Percentiles rank a stretch among this genome's conserved stretches.
phyloP scores from a whole-genome alignment of 805 yeast species.

The Lipomyces yamadae region DNA sequence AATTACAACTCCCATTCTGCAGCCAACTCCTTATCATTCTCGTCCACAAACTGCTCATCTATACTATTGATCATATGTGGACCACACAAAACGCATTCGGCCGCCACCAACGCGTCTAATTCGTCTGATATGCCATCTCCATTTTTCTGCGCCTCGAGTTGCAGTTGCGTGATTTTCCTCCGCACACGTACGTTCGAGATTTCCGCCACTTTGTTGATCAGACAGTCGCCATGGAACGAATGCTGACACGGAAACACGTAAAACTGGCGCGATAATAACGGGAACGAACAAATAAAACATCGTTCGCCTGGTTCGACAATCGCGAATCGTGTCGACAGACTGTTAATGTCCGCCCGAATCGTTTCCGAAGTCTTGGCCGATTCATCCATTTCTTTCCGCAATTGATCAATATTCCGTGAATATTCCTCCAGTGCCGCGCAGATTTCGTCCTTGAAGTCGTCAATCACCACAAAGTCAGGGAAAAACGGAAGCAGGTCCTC shows the following conservation, averaged over 20 bases:
- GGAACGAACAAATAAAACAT: slow-evolving; percentile 71
- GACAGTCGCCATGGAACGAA: slow-evolving; percentile 85
- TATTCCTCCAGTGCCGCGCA: slow-evolving; percentile 77
- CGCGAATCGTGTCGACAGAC: slow-evolving; percentile 58
- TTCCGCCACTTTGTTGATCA: slow-evolving; percentile 62
- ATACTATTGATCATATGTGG: slow-evolving; percentile 71
- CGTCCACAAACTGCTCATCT: slow-evolving; percentile 63
- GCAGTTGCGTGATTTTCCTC: slow-evolving; percentile 62
- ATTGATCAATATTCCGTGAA: slow-evolving; percentile 64
- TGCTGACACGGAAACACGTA: slow-evolving; percentile 89
- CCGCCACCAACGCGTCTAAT: slow-evolving; percentile 62
- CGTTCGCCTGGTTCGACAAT: slow-evolving; percentile 82
- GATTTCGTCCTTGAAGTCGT: slow-evolving; percentile 81
- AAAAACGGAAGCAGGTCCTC: slow-evolving; percentile 84
- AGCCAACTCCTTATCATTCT: slow-evolving; percentile 33
- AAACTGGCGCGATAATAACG: slow-evolving; percentile 74
- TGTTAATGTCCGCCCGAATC: slow-evolving; percentile 63
- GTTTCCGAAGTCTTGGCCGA: slow-evolving; percentile 64
- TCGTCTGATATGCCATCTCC: slow-evolving; percentile 35
- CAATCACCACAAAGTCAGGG: slow-evolving; percentile 82
- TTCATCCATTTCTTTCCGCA: slow-evolving; percentile 75
- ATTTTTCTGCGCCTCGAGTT: slow-evolving; percentile 49
- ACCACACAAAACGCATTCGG: slow-evolving; percentile 77
- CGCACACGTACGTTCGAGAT: slow-evolving; percentile 72
- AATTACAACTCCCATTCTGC: slow-evolving; percentile 29